Evolutionary conservation across 306 rosid genomes (phyloP).

Genomic region (Casuarina glauca): DNA sequence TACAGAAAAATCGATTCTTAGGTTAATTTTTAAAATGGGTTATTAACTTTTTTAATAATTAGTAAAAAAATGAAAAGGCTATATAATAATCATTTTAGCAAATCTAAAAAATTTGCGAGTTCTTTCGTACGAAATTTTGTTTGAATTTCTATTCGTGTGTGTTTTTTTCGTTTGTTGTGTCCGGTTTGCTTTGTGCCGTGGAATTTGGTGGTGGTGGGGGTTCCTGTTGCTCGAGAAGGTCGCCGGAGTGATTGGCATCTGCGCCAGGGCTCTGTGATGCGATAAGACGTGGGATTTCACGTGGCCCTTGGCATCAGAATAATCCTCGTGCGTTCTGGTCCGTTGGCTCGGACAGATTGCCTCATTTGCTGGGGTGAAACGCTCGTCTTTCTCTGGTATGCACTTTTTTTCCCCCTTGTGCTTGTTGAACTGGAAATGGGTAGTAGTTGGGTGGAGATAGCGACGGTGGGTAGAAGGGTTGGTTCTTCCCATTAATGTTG

Average conservation of each 20-base stretch:
- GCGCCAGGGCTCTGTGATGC: not conserved
- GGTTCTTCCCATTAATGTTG: too few relatives aligned
- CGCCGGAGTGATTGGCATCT: not conserved
- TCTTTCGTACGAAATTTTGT: too few relatives aligned
- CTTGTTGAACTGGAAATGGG: too few relatives aligned
- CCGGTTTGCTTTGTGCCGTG: not conserved
- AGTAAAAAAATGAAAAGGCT: too few relatives aligned
- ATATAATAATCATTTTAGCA: too few relatives aligned
- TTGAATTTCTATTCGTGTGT: not conserved
- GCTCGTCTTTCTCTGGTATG: not conserved
- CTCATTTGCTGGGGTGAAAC: not conserved
- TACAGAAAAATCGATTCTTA: too few relatives aligned
- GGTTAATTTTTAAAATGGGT: too few relatives aligned
- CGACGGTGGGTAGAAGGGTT: not conserved
- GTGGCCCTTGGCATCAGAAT: constrained; percentile 26
- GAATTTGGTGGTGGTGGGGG: not conserved
- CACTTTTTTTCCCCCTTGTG: too few relatives aligned
- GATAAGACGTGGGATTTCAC: constrained; percentile 38
- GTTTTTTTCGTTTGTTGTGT: not conserved
- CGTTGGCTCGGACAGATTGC: not conserved
- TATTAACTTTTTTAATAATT: too few relatives aligned
- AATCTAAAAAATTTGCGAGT: too few relatives aligned
- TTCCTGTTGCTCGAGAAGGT: not conserved
- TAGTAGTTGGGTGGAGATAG: too few relatives aligned
- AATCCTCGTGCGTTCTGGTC: constrained; percentile 23